These are phyloP conservation scores for Penicillium parvum DNA, from an alignment of 495 filamentous ascomycete genomes.

Conservation along the genomic window DNA sequence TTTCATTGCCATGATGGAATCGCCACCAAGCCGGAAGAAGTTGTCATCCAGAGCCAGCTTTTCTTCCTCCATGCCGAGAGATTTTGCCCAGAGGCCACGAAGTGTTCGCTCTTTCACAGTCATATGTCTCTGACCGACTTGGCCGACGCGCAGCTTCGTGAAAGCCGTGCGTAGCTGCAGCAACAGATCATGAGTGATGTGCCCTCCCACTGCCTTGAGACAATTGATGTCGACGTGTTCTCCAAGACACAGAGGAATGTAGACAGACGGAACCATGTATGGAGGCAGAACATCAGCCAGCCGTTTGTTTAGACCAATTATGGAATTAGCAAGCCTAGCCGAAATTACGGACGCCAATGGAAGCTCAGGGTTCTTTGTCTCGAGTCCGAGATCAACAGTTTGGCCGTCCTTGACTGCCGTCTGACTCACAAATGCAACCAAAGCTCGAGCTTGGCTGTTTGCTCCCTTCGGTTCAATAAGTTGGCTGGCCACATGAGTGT, in stretches of 20 bases:
- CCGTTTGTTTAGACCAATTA: slow-evolving; percentile 36
- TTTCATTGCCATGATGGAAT: slow-evolving; percentile 46
- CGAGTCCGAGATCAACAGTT: too few relatives aligned
- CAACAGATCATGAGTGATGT: slow-evolving; percentile 23
- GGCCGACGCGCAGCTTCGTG: slow-evolving; percentile 12
- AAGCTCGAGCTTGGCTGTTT: slow-evolving; percentile 17
- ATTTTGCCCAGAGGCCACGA: slow-evolving; percentile 41
- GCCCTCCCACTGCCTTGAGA: slow-evolving; percentile 18
- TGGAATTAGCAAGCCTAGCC: slow-evolving; percentile 16
- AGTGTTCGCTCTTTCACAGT: slow-evolving; percentile 38
- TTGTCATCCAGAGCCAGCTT: slow-evolving; percentile 42
- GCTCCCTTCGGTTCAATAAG: slow-evolving; percentile 25
- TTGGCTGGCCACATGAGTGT: slow-evolving; percentile 22
- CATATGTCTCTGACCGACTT: slow-evolving; percentile 17
- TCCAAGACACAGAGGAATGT: too few relatives aligned
- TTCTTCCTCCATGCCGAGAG: slow-evolving; percentile 33
- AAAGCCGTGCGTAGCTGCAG: slow-evolving; percentile 25
- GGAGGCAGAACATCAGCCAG: slow-evolving; percentile 33
- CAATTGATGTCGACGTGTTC: slow-evolving; percentile 31
- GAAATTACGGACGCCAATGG: slow-evolving; percentile 20
- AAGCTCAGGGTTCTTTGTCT: background rate
- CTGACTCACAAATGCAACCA: slow-evolving; percentile 18
- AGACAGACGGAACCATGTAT: slow-evolving; percentile 38
- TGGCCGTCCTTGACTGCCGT: slow-evolving; percentile 11
- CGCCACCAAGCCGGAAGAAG: slow-evolving; percentile 46